Conservation (phyloP, 208 protist genomes). For the Trypanosoma rangeli region DNA sequence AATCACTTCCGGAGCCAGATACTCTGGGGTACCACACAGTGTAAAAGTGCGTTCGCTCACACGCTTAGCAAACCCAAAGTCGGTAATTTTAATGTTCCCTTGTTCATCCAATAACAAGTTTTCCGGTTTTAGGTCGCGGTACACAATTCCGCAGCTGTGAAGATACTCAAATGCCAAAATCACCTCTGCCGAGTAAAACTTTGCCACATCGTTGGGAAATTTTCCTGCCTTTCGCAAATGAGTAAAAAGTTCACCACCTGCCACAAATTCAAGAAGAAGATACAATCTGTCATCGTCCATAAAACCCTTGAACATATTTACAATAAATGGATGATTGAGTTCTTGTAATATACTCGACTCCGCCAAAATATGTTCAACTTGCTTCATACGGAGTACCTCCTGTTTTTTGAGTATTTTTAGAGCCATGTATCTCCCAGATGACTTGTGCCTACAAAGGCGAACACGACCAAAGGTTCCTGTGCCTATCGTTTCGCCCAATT, state of each 20-base stretch:
- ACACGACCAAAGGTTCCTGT: slow-evolving; percentile 95
- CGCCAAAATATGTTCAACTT: slow-evolving; percentile 90
- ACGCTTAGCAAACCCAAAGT: slow-evolving; percentile 90
- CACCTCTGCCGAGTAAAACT: slow-evolving; percentile 94
- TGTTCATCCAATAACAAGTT: slow-evolving; percentile 82
- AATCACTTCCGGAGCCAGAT: slow-evolving; percentile 87
- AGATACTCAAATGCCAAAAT: slow-evolving; percentile 85
- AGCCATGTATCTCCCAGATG: slow-evolving; percentile 77
- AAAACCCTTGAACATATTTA: slow-evolving; percentile 95
- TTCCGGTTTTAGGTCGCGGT: slow-evolving; percentile 90
- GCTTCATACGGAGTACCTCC: slow-evolving; percentile 89
- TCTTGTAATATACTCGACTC: slow-evolving; percentile 94
- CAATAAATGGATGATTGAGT: slow-evolving; percentile 94
- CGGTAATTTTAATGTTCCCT: slow-evolving; percentile 88
- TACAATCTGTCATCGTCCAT: slow-evolving; percentile 94
- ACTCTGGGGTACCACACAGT: slow-evolving; percentile 84
- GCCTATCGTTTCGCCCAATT: slow-evolving; percentile 89
- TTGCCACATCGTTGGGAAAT: slow-evolving; percentile 91
- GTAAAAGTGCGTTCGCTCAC: slow-evolving; percentile 83
- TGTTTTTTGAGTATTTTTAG: slow-evolving; percentile 93
- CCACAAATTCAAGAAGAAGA: slow-evolving; percentile 94
- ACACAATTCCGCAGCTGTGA: slow-evolving; percentile 80
- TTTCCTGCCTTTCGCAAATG: slow-evolving; percentile 90
- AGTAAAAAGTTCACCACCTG: slow-evolving; percentile 91
- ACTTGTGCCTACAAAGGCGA: slow-evolving; percentile 88